phyloP scores from a whole-genome alignment of 1,284 basidiomycete genomes.

The Cutaneotrichosporon curvatum region DNA sequence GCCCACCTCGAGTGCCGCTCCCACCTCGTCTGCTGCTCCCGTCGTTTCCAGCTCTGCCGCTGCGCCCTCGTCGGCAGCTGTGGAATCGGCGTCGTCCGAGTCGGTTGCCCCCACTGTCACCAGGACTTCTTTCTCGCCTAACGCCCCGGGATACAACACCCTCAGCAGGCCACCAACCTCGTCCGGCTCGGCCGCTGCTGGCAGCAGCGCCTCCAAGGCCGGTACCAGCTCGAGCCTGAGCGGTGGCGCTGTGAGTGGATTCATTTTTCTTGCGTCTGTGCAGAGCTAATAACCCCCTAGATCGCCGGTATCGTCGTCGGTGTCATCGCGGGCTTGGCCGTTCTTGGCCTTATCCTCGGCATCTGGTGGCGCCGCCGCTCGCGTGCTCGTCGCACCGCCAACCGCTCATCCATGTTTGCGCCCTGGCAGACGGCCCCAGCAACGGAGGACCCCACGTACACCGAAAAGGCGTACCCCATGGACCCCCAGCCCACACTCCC shows the following conservation, averaged over 20 bases:
- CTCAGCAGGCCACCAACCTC: background rate
- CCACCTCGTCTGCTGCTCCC: too few relatives aligned
- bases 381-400: constrained; percentile 26
- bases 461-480: constrained; percentile 18
- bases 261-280: too few relatives aligned
- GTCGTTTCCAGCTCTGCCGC: too few relatives aligned
- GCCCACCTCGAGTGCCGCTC: too few relatives aligned
- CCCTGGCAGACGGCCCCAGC: constrained; percentile 30
- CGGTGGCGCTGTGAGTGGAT: constrained; percentile 12
- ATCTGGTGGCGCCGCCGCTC: constrained; percentile 27
- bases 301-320: constrained; percentile 41
- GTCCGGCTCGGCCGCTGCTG: background rate
- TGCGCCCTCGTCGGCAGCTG: background rate
- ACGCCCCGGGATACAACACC: too few relatives aligned
- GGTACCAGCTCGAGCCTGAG: constrained; percentile 2
- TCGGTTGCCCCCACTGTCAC: background rate
- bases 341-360: constrained; percentile 30
- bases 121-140: too few relatives aligned
- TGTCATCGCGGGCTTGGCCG: constrained; percentile 31
- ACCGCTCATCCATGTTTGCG: constrained; percentile 38
- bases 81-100: background rate
- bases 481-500: constrained; percentile 9
- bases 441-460: constrained; percentile 21
- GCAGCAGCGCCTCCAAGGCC: background rate
- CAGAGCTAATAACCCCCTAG: too few relatives aligned